Percentiles rank a stretch among this genome's conserved stretches.
Evolutionary conservation across 257 asterid genomes (phyloP).

Genomic region (Penstemon davidsonii): DNA sequence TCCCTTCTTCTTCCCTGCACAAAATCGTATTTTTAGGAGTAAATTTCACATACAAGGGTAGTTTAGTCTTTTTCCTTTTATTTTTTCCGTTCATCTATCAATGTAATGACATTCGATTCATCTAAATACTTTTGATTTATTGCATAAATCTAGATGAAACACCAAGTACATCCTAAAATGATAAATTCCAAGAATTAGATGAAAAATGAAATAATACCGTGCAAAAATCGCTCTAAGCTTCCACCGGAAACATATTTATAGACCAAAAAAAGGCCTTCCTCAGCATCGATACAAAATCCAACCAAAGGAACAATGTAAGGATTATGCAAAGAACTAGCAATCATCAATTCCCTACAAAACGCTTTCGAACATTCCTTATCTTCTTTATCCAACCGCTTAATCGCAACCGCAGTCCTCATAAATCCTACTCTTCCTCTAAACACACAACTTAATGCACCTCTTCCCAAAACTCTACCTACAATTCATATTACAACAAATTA

Average conservation of each 20-base stretch:
- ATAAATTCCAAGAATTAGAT: neutral
- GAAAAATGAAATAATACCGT: slow-evolving; percentile 43
- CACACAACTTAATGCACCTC: slow-evolving; percentile 92
- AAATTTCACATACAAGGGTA: no score
- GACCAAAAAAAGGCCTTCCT: slow-evolving; percentile 81
- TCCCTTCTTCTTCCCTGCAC: slow-evolving; percentile 70
- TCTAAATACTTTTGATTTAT: no score
- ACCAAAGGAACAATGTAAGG: slow-evolving; percentile 80
- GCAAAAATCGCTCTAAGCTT: slow-evolving; percentile 75
- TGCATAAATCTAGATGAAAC: neutral
- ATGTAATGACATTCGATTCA: neutral
- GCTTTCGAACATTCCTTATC: slow-evolving; percentile 85
- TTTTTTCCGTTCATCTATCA: no score
- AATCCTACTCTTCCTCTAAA: slow-evolving; percentile 82
- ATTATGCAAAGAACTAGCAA: slow-evolving; percentile 77
- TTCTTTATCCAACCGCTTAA: slow-evolving; percentile 76
- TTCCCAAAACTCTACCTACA: slow-evolving; percentile 86
- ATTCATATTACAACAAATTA: neutral
- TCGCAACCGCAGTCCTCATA: slow-evolving; percentile 64
- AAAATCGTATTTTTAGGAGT: neutral
- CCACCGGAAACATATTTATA: slow-evolving; percentile 91
- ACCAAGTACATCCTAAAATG: neutral
- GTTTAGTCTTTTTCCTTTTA: no score
- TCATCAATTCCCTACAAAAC: slow-evolving; percentile 90
- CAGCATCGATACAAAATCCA: slow-evolving; percentile 88